These are phyloP conservation scores for Saturnispora quitensis DNA, from an alignment of 805 yeast genomes.

Conservation along the genomic window DNA sequence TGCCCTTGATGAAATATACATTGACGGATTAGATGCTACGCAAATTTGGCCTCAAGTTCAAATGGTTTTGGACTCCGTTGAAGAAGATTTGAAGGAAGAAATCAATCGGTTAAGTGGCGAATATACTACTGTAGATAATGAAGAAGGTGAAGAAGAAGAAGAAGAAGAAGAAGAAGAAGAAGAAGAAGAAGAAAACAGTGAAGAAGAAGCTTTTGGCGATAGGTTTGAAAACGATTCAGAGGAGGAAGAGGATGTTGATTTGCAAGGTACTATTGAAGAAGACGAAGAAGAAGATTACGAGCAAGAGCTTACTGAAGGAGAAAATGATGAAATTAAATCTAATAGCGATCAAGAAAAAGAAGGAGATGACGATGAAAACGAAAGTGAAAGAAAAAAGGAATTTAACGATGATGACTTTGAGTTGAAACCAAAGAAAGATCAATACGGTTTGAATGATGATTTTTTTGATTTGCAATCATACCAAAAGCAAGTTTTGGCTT, in stretches of 20 bases:
- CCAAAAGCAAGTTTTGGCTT: slow-evolving; percentile 22
- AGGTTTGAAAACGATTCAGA: slow-evolving; percentile 23
- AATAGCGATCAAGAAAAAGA: slow-evolving; percentile 15
- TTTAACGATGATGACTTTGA: slow-evolving; percentile 14
- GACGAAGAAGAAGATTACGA: slow-evolving; percentile 24
- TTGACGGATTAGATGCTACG: slow-evolving; percentile 80
- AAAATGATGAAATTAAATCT: slow-evolving; percentile 20
- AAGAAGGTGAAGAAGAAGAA: slow-evolving; percentile 27
- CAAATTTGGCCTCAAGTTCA: slow-evolving; percentile 94
- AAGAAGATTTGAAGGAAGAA: slow-evolving; percentile 48
- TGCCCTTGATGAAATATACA: slow-evolving; percentile 71
- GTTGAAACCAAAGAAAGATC: slow-evolving; percentile 26
- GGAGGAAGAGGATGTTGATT: slow-evolving; percentile 14
- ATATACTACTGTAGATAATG: slow-evolving; percentile 13
- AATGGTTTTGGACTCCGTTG: slow-evolving; percentile 71
- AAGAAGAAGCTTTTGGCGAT: slow-evolving; percentile 24
- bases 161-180: slow-evolving; percentile 25
- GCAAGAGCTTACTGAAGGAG: slow-evolving; percentile 22
- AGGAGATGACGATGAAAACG: slow-evolving; percentile 30
- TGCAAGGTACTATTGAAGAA: slow-evolving; percentile 12
- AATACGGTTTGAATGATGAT: slow-evolving; percentile 67
- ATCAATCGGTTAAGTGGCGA: slow-evolving; percentile 32
- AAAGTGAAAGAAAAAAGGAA: neutral
- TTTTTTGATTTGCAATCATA: slow-evolving; percentile 81
- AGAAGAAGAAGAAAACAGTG: slow-evolving; percentile 18